A percentile compares a stretch with the other conserved stretches of the same genome.
Evolutionary conservation across 495 filamentous ascomycete species (phyloP).

Genomic region (Penicillium fimorum): DNA sequence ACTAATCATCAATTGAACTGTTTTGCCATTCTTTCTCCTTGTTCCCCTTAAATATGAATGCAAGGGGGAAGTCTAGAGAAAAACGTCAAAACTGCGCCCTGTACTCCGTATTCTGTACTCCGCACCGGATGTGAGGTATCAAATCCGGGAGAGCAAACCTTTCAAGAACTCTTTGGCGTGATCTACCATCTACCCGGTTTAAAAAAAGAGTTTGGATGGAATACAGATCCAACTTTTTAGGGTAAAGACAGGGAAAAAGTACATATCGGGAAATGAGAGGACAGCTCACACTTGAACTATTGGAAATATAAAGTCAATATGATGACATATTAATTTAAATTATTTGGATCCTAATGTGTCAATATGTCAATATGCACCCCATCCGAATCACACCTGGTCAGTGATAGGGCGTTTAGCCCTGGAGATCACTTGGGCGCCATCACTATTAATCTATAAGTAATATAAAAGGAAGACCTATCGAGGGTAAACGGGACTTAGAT

Average conservation of each 20-base stretch:
- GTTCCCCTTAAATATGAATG: neutral
- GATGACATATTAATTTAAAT: neutral
- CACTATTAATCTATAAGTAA: neutral
- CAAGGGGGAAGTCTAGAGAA: neutral
- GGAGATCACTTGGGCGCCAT: neutral
- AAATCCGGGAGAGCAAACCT: neutral
- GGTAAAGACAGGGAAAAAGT: constrained; percentile 16
- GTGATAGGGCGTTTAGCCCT: neutral
- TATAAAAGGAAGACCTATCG: no score
- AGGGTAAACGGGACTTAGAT: neutral
- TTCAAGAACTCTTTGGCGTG: neutral
- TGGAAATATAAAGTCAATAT: constrained; percentile 1
- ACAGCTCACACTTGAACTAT: constrained; percentile 4
- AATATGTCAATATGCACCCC: neutral
- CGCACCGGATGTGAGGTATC: constrained; percentile 27
- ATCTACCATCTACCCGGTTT: constrained; percentile 1
- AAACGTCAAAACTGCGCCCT: constrained; percentile 12
- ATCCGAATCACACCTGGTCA: neutral
- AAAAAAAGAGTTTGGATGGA: neutral
- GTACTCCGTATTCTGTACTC: neutral
- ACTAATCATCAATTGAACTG: constrained; percentile 6
- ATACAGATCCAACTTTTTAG: constrained; percentile 18
- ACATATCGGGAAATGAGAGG: neutral
- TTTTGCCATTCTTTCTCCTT: constrained; percentile 1
- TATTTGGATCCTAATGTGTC: neutral